These are phyloP conservation scores for Ceratocystis lukuohia DNA, from an alignment of 2,329 filamentous ascomycete species.

Conservation along the genomic window DNA sequence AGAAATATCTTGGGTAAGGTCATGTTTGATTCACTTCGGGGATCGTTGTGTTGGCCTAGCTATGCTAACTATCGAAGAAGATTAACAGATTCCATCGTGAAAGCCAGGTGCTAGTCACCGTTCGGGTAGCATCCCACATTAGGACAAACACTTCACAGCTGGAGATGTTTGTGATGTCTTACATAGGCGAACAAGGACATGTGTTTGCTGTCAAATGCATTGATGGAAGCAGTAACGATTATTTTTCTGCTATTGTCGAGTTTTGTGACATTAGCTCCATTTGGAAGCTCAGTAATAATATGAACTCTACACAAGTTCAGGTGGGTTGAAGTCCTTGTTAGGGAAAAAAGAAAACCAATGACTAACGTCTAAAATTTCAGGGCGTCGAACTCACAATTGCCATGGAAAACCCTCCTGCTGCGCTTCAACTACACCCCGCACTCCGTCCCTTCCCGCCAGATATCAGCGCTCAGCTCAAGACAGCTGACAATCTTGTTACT, in stretches of 20 bases:
- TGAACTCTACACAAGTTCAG: not conserved
- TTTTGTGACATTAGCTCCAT: constrained; percentile 4
- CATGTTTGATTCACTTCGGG: not conserved
- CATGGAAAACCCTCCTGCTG: not conserved
- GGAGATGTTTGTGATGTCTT: constrained; percentile 7
- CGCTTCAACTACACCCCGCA: not conserved
- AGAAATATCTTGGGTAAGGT: constrained; percentile 1
- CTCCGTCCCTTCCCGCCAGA: not conserved
- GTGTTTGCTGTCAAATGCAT: constrained; percentile 27
- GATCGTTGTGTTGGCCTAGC: not conserved
- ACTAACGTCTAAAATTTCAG: not conserved
- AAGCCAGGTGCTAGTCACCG: constrained; percentile 7
- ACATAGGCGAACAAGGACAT: not conserved
- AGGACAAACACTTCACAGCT: constrained; percentile 18
- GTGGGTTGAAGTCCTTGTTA: not conserved
- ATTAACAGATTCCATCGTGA: constrained; percentile 3
- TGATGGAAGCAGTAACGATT: not conserved
- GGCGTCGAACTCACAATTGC: not conserved
- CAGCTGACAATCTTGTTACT: not conserved
- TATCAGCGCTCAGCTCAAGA: not conserved
- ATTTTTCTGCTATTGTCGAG: not conserved
- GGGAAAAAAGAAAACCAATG: not conserved
- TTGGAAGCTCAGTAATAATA: not conserved
- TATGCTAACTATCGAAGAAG: not conserved
- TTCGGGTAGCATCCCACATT: not conserved